Evolutionary conservation across 495 filamentous ascomycete species (phyloP).

Genomic region (Xylaria venustula): DNA sequence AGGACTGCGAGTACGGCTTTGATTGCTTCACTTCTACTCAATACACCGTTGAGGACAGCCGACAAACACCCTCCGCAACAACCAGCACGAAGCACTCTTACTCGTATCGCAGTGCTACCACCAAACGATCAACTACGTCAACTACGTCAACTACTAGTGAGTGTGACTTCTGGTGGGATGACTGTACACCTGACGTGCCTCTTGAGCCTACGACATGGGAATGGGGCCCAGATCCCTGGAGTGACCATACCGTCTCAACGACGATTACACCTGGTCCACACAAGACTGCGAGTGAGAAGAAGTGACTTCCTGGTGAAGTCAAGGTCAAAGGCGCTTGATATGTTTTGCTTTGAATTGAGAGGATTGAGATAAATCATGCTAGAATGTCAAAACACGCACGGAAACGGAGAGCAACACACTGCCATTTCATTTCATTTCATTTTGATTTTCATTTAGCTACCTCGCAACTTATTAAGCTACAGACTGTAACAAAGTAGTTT

Average conservation of each 20-base stretch:
- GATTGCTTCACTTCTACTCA: not conserved
- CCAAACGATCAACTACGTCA: not conserved
- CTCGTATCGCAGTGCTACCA: not conserved
- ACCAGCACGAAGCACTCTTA: not conserved
- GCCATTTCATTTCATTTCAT: too few species aligned
- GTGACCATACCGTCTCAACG: not conserved
- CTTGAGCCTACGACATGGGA: not conserved
- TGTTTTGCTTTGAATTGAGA: not conserved
- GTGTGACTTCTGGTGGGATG: conserved; percentile 2
- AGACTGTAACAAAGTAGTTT: too few species aligned
- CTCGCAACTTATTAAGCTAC: too few species aligned
- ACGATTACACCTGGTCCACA: not conserved
- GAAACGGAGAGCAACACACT: too few species aligned
- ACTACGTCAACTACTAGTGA: conserved; percentile 2
- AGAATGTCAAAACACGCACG: too few species aligned
- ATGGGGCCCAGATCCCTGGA: not conserved
- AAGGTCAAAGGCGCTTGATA: not conserved
- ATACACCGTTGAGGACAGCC: not conserved
- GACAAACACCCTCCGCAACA: not conserved
- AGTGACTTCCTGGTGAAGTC: not conserved
- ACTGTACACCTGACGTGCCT: not conserved
- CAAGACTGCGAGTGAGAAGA: not conserved
- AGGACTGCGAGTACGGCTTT: not conserved
- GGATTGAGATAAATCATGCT: too few species aligned
- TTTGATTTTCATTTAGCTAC: too few species aligned